Conservation (phyloP, 306 rosid species). For the Trifolium repens region DNA sequence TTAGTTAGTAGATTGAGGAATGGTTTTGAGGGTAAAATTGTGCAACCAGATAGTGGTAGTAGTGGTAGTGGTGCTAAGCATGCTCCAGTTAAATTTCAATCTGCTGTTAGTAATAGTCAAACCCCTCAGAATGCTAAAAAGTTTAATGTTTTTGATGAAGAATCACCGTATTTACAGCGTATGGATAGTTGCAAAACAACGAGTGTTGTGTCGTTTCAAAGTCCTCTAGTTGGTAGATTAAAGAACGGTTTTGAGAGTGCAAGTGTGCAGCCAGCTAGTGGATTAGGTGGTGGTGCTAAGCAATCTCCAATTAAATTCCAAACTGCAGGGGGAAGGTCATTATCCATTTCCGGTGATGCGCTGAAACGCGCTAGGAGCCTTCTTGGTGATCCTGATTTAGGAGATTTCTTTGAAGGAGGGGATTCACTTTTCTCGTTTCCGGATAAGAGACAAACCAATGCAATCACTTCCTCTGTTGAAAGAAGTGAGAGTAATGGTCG, state of each 20-base stretch:
- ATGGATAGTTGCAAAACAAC: conserved; percentile 27
- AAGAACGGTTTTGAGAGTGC: conserved; percentile 43
- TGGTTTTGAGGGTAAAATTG: conserved; percentile 37
- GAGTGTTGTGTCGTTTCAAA: conserved; percentile 35
- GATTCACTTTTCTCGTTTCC: conserved; percentile 47
- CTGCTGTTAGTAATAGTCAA: conserved; percentile 57
- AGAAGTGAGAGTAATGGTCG: conserved; percentile 42
- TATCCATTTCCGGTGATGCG: conserved; percentile 80
- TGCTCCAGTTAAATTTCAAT: conserved; percentile 65
- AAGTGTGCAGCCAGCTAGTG: conserved; percentile 22
- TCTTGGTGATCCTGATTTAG: conserved; percentile 89
- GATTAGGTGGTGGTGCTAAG: conserved; percentile 36
- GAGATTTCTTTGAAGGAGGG: conserved; percentile 60
- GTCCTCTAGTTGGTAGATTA: conserved; percentile 40
- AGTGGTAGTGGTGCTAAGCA: conserved; percentile 35
- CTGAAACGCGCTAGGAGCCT: conserved; percentile 80
- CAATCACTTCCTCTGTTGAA: conserved; percentile 17
- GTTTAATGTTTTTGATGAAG: background rate
- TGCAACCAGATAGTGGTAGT: conserved; percentile 15
- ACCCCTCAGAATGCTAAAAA: conserved; percentile 33
- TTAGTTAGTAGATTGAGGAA: conserved; percentile 41
- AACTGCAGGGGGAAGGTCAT: conserved; percentile 88
- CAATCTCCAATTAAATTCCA: conserved; percentile 68
- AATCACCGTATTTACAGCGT: conserved; percentile 22
- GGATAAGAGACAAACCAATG: conserved; percentile 32